Percentiles rank a stretch among this genome's conserved stretches.
phyloP scores from a whole-genome alignment of 176 grass and related monocot genomes.

The Carex pumila region DNA sequence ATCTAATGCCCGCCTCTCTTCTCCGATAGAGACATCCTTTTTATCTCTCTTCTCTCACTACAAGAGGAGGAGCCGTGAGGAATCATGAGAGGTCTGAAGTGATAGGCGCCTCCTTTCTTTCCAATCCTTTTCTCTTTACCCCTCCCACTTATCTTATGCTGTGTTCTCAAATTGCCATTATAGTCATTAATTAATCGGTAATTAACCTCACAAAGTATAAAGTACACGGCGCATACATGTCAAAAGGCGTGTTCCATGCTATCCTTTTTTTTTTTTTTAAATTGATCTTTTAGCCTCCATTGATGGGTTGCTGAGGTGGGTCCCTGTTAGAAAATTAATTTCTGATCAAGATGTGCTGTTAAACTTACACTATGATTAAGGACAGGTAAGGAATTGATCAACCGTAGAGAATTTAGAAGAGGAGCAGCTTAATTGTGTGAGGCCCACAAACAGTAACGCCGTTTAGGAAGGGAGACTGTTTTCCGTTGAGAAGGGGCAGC shows the following conservation, averaged over 20 bases:
- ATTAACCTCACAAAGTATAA: conserved; percentile 18
- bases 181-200: conserved; percentile 20
- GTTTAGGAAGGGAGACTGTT: not conserved
- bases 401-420: not conserved
- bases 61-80: conserved; percentile 27
- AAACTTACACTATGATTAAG: not conserved
- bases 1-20: not conserved
- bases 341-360: conserved; percentile 16
- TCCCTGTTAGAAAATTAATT: not conserved
- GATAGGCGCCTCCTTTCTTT: conserved; percentile 10
- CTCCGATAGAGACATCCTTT: conserved; percentile 27
- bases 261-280: not conserved
- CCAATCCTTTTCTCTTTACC: conserved; percentile 23
- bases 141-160: conserved; percentile 21
- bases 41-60: not conserved
- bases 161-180: not conserved
- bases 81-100: conserved; percentile 29
- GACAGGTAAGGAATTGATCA: conserved; percentile 13
- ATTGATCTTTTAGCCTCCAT: not conserved
- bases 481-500: not conserved
- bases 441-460: not conserved
- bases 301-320: conserved; percentile 15
- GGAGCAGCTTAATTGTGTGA: not conserved
- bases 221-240: conserved; percentile 1
- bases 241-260: not conserved